phyloP scores from a whole-genome alignment of 441 rosid genomes.

The Adansonia grandidieri region DNA sequence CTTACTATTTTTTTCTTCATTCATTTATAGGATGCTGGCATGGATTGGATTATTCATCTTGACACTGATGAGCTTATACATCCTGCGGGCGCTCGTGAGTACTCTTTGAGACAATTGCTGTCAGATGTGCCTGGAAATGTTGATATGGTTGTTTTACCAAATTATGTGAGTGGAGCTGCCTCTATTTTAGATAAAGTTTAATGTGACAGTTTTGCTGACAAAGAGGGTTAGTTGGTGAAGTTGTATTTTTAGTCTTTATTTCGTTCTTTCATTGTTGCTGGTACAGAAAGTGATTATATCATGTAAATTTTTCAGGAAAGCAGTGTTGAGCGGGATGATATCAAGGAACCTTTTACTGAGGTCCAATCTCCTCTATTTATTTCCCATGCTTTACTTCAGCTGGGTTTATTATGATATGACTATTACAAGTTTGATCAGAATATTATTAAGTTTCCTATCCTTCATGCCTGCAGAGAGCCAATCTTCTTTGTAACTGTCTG shows the following conservation, averaged over 20 bases:
- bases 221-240: constrained; percentile 12
- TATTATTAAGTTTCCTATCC: constrained; percentile 5
- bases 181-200: not conserved
- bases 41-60: constrained; percentile 95
- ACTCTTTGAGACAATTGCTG: constrained; percentile 76
- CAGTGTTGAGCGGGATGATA: constrained; percentile 81
- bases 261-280: constrained; percentile 24
- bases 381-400: constrained; percentile 13
- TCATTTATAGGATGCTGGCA: constrained; percentile 61
- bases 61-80: constrained; percentile 89
- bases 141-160: constrained; percentile 81
- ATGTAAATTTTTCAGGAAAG: constrained; percentile 68
- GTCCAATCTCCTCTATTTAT: constrained; percentile 38
- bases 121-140: constrained; percentile 65
- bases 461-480: not conserved
- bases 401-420: not conserved
- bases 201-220: not conserved
- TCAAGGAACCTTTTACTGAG: constrained; percentile 87
- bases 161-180: constrained; percentile 68
- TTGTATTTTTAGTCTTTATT: not conserved
- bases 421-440: not conserved
- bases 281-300: constrained; percentile 16
- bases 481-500: not conserved
- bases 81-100: constrained; percentile 77
- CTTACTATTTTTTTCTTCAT: constrained; percentile 12